Conservation (phyloP, 2,329 filamentous ascomycete genomes). For the Sporothrix mexicana region DNA sequence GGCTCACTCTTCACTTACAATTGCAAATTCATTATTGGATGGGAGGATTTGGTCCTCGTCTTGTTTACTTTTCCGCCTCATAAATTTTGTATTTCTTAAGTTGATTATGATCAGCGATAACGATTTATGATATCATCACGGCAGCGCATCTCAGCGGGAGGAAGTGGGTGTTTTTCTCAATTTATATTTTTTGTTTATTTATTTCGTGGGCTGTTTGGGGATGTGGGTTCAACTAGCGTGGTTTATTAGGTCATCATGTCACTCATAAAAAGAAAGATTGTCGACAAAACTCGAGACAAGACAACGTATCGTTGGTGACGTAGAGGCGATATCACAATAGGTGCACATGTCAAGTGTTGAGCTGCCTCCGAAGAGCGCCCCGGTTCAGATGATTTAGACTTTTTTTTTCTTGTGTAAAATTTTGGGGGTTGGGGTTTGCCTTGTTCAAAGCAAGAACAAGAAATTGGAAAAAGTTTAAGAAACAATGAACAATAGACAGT, state of each 20-base stretch:
- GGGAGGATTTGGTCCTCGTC: background rate
- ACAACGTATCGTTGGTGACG: no score
- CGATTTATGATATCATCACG: slow-evolving; percentile 28
- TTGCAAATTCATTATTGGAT: background rate
- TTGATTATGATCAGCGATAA: slow-evolving; percentile 29
- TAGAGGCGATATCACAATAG: no score
- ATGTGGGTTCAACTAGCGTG: background rate
- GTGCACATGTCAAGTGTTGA: background rate
- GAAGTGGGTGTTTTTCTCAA: background rate
- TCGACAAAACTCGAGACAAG: background rate
- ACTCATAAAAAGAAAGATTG: background rate
- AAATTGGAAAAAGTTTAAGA: slow-evolving; percentile 29
- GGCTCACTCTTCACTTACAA: background rate
- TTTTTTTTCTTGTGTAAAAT: slow-evolving; percentile 32
- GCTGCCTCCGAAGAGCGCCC: slow-evolving; percentile 11
- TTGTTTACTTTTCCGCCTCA: background rate
- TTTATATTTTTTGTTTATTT: background rate
- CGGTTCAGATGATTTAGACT: slow-evolving; percentile 15
- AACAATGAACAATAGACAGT: slow-evolving; percentile 35
- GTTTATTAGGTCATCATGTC: background rate
- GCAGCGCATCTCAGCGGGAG: slow-evolving; percentile 18
- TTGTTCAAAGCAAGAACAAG: slow-evolving; percentile 22
- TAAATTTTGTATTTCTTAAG: background rate
- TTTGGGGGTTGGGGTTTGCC: slow-evolving; percentile 20
- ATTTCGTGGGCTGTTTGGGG: background rate